Conservation (phyloP, 441 rosid genomes). For the Pelargonium australe region DNA sequence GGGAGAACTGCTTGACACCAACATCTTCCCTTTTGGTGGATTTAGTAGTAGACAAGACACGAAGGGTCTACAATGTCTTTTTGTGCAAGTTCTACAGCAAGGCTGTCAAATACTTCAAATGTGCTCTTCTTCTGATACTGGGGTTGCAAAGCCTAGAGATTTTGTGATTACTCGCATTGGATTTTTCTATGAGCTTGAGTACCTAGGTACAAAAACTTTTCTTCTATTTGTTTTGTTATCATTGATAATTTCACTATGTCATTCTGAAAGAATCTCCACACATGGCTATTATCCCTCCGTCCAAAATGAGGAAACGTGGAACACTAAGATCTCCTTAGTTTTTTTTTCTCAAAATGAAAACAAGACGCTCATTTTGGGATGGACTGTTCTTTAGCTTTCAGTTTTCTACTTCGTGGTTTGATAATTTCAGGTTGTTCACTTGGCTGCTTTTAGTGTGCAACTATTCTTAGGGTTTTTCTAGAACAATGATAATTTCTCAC, state of each 20-base stretch:
- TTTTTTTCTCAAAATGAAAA: no score
- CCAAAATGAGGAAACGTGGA: no score
- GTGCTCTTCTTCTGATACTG: constrained; percentile 73
- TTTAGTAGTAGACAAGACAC: constrained; percentile 99
- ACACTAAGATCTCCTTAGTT: no score
- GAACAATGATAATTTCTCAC: background rate
- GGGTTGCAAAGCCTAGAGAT: constrained; percentile 81
- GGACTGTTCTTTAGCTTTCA: background rate
- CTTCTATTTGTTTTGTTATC: constrained; percentile 12
- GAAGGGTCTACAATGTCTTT: constrained; percentile 95
- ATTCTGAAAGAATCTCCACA: background rate
- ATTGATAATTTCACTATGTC: constrained; percentile 14
- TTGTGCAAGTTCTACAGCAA: constrained; percentile 96
- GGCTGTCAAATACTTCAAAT: constrained; percentile 96
- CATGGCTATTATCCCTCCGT: background rate
- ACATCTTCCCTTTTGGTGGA: constrained; percentile 97
- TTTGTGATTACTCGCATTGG: constrained; percentile 91
- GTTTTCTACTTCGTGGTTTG: constrained; percentile 2
- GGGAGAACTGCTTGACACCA: constrained; percentile 97
- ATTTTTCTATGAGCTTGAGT: constrained; percentile 94
- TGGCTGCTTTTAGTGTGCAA: background rate
- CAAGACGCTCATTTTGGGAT: no score
- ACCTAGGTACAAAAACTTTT: constrained; percentile 51
- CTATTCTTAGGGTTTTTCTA: background rate
- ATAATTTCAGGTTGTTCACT: background rate